Base-by-base conservation (phyloP, 257 asterid species). In the Parsonsia alboflavescens region DNA sequence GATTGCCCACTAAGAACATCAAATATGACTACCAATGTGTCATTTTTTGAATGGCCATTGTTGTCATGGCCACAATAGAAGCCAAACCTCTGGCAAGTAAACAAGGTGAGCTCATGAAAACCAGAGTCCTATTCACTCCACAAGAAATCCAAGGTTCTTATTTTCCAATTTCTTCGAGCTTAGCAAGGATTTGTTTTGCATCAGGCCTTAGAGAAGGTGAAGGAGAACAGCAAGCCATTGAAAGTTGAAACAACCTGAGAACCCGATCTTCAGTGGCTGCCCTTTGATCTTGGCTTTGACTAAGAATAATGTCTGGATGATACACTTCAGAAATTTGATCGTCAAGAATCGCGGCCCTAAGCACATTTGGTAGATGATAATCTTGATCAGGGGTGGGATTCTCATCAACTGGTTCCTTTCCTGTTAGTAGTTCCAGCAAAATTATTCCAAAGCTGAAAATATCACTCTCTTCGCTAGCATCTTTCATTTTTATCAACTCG, bases 201-300 rank as follows among this genome's bases (percentile, higher is more conserved):
- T 77, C 78, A 15, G 98, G 98, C 80, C 97, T 80, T 13, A 86
- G 90, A 68, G 86, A 74, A 68, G 89, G 91, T 11, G 93, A 83
- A 4, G 93, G 94, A 11, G 96, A 88, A 68, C 98, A 93, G 72
- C 97, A 91, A 74, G 93, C 96, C 95, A 87, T 82, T 0, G 98
- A 96, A 10, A 93, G 89, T 58, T 89, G 93, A 82, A 87, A 90
- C 72, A 85, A 76, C 79, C 81, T 78, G 69, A 87, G 62, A 57
- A 91, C 69, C 33, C 81, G 74, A 73, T 87, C 92, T 80, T 91
- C 89, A 0, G 66, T 79, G 8, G 36, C 78, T 0, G 69, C 82
- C 73, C 76, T 78, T 80, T 81, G 79, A 50, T 80, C 91, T 6
- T 78, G 70, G 72, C 77, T 85, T 36, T 84, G 78, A 44, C 91